Base-by-base conservation (phyloP, 176 grass and related monocot species). In the Chloris gayana region DNA sequence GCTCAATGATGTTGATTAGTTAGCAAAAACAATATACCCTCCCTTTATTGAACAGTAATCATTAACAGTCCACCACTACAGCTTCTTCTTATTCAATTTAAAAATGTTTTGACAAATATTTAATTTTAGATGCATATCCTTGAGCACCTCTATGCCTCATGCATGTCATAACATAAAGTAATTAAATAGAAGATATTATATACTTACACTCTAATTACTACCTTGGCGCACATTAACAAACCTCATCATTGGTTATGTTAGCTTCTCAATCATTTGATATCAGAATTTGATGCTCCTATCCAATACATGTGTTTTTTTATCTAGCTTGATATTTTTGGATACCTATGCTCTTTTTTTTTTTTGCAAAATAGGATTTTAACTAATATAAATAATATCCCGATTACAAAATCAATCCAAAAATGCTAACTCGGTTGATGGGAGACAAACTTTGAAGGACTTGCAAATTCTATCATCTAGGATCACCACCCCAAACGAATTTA, bases 211-310 rank as follows among this genome's bases (percentile, higher is more conserved):
- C 58, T 82, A 86, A 73, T 73, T 58, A 72, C 65, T 76, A 82
- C 80, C 33, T 82, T 73, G 18, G 6, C 5, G 11, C 39, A 21
- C 32, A 84, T 84, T 84, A 62, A 79, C 61, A 84, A 74, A 74
- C 70, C 83, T 65, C 68, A 90, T 85, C 84, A 90, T 87, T 83
- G 84, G 72, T 87, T 87, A 53, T 79, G 70, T 87, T 82, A 64
- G 64, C 74, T 82, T 87, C 46, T 86, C 80, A 91, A 91, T 94
- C 75, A 91, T 93, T 88, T 88, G 85, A 68, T 67, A 75, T 69
- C 75, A 84, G 64, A 91, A 80, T 64, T 83, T 72, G 56, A 73
- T 38, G 70, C 73, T 85, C 49, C 77, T 77, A 82, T 54, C 86
- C 32, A 37, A 2, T 37, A 37, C 35, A 5, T 3, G 34, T 35